These are phyloP conservation scores for Tetracentron sinense DNA, from an alignment of 164 flowering plant genomes.

Conservation along the genomic window DNA sequence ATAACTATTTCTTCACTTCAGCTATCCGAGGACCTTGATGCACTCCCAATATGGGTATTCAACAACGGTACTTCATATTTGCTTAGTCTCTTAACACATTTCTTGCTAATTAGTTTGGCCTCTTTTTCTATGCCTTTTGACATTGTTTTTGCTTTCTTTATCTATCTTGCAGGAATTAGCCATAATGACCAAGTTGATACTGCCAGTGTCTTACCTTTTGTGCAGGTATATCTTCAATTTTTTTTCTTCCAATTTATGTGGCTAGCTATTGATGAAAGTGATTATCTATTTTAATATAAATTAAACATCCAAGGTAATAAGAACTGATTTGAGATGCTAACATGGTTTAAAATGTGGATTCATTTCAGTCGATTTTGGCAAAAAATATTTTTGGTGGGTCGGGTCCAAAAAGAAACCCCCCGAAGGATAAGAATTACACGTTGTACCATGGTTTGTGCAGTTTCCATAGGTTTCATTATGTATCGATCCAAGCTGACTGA, in stretches of 20 bases:
- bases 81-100: background rate
- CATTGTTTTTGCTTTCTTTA: background rate
- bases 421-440: too few species aligned
- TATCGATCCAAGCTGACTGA: too few species aligned
- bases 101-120: background rate
- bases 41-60: constrained; percentile 85
- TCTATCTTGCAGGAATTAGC: constrained; percentile 61
- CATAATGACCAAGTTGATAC: constrained; percentile 75
- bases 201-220: constrained; percentile 58
- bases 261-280: background rate
- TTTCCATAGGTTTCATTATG: too few species aligned
- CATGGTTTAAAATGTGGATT: background rate
- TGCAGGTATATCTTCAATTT: constrained; percentile 45
- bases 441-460: too few species aligned
- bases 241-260: background rate
- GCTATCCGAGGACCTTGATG: constrained; percentile 85
- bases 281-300: background rate
- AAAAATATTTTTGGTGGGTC: too few species aligned
- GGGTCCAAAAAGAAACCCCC: too few species aligned
- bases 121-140: background rate
- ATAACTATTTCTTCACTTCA: constrained; percentile 24
- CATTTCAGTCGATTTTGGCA: too few species aligned
- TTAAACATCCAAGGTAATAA: background rate
- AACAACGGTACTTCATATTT: constrained; percentile 66
- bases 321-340: background rate